Evolutionary conservation across 192 early-diverging fungal genomes (phyloP).

Genomic region (Oehlia diaphana): DNA sequence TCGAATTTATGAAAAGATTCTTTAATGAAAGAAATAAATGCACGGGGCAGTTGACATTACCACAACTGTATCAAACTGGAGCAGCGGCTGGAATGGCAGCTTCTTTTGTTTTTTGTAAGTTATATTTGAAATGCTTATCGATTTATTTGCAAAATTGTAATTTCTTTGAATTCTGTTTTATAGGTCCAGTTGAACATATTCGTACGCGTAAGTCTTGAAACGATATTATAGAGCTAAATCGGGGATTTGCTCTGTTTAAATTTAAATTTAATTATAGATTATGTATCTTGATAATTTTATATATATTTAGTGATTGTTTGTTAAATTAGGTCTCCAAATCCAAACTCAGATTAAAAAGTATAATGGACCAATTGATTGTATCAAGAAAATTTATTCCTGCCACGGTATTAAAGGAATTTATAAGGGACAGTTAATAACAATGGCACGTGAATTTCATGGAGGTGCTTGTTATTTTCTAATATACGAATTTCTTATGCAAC

Average conservation of each 20-base stretch:
- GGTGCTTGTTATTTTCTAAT: constrained; percentile 93
- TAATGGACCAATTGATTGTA: constrained; percentile 81
- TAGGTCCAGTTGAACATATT: constrained; percentile 94
- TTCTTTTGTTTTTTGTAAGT: constrained; percentile 70
- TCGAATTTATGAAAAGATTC: constrained; percentile 85
- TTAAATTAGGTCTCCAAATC: constrained; percentile 68
- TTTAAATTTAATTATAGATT: not conserved
- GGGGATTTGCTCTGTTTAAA: no score
- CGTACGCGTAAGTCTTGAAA: constrained; percentile 61
- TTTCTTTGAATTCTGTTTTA: not conserved
- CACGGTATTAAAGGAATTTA: constrained; percentile 82
- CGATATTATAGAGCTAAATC: no score
- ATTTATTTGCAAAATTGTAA: not conserved
- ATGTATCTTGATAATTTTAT: not conserved
- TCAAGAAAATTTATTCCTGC: constrained; percentile 72
- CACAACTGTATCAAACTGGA: constrained; percentile 86
- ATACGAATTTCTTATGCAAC: constrained; percentile 89
- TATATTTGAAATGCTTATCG: not conserved
- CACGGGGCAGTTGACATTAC: constrained; percentile 57
- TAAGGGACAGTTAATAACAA: constrained; percentile 87
- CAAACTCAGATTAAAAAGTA: constrained; percentile 60
- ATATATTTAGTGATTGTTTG: not conserved
- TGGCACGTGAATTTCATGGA: constrained; percentile 87
- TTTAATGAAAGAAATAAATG: constrained; percentile 63
- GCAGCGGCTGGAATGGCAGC: constrained; percentile 87